Conservation (phyloP, 2,329 filamentous ascomycete genomes). For the Ophiocordyceps australis region DNA sequence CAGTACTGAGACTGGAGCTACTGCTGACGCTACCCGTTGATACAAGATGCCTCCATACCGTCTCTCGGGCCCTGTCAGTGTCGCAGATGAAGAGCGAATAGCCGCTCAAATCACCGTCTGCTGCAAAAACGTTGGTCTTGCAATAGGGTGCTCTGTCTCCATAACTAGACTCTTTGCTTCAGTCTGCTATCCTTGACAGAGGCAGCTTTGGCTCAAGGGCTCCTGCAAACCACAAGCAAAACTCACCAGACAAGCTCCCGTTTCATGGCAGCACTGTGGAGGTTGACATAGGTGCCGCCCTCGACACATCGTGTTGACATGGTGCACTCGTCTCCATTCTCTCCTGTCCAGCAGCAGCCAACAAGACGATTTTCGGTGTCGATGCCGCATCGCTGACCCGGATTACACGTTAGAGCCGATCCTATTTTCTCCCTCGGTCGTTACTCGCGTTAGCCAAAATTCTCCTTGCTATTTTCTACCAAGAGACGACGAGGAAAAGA, state of each 20-base stretch:
- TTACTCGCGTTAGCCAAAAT: no score
- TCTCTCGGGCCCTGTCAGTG: constrained; percentile 5
- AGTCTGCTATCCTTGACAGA: background rate
- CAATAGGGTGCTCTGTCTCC: constrained; percentile 4
- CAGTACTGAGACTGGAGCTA: no score
- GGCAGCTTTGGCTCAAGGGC: background rate
- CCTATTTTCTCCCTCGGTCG: no score
- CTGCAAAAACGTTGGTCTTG: constrained; percentile 6
- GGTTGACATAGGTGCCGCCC: background rate
- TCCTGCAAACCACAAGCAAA: no score
- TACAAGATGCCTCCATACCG: constrained; percentile 3
- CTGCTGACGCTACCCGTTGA: no score
- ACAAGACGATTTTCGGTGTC: constrained; percentile 4
- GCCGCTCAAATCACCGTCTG: constrained; percentile 3
- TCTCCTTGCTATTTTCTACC: no score
- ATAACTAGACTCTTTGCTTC: background rate
- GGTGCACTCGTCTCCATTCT: constrained; percentile 2
- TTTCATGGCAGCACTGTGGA: background rate
- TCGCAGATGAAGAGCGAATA: constrained; percentile 7
- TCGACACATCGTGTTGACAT: constrained; percentile 6
- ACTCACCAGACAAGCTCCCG: constrained; percentile 4
- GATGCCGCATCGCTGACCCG: constrained; percentile 5
- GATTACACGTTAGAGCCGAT: constrained; percentile 4
- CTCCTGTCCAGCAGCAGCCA: constrained; percentile 6
- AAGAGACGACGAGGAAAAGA: no score